These are phyloP conservation scores for Mycocentrospora acerina DNA, from an alignment of 2,329 filamentous ascomycete species.

Conservation along the genomic window DNA sequence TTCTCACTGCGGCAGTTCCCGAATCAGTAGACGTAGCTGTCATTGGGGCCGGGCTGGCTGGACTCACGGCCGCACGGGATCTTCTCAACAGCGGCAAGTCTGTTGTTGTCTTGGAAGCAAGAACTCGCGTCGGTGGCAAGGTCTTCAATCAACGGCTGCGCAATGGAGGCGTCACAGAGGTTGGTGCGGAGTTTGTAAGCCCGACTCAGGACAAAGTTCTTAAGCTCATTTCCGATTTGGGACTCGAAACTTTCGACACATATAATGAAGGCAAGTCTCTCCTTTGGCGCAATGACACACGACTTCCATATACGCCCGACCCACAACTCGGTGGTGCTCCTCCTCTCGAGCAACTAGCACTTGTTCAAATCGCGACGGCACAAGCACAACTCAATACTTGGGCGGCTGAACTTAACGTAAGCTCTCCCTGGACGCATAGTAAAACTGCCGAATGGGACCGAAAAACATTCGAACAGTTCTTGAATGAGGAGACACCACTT, in stretches of 20 bases:
- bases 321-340: slow-evolving; percentile 14
- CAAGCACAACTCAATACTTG: slow-evolving; percentile 15
- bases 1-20: slow-evolving; percentile 1
- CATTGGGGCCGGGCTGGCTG: slow-evolving; percentile 49
- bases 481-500: slow-evolving; percentile 3
- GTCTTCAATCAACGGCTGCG: slow-evolving; percentile 36
- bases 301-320: slow-evolving; percentile 10
- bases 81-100: slow-evolving; percentile 42
- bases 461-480: slow-evolving; percentile 13
- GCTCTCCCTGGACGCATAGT: slow-evolving; percentile 16
- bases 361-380: slow-evolving; percentile 11
- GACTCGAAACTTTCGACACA: slow-evolving; percentile 16
- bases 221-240: slow-evolving; percentile 17
- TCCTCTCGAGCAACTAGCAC: slow-evolving; percentile 8
- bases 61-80: slow-evolving; percentile 34
- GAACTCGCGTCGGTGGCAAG: slow-evolving; percentile 56
- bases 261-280: slow-evolving; percentile 16
- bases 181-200: slow-evolving; percentile 25
- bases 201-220: slow-evolving; percentile 23
- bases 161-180: slow-evolving; percentile 24
- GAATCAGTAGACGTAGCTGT: slow-evolving; percentile 34
- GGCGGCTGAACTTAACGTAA: slow-evolving; percentile 20
- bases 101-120: slow-evolving; percentile 52
- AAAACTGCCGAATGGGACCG: slow-evolving; percentile 15
- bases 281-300: slow-evolving; percentile 16